Percentiles rank a stretch among this genome's conserved stretches.
phyloP scores from a whole-genome alignment of 2,329 filamentous ascomycete genomes.

The Exophiala alcalophila region DNA sequence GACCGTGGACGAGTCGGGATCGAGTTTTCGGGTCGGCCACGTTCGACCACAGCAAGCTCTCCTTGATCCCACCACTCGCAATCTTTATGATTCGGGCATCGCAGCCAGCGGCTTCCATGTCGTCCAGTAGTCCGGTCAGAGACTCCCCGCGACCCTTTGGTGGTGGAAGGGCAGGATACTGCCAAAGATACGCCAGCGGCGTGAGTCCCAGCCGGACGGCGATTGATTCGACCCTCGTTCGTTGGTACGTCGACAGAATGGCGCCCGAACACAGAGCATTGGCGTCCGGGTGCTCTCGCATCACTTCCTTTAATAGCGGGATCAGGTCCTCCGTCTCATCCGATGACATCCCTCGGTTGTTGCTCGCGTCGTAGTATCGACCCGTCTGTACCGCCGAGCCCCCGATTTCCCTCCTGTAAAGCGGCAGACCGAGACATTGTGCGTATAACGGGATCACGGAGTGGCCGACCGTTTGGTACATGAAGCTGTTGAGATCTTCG shows the following conservation, averaged over 20 bases:
- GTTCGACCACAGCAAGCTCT: constrained; percentile 74
- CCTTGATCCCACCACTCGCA: constrained; percentile 82
- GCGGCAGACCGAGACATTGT: constrained; percentile 71
- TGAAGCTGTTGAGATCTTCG: constrained; percentile 88
- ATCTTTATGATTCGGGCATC: constrained; percentile 95
- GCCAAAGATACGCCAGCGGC: constrained; percentile 87
- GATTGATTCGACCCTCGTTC: constrained; percentile 90
- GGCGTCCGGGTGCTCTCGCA: constrained; percentile 68
- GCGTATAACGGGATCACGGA: constrained; percentile 81
- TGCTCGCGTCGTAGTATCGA: constrained; percentile 62
- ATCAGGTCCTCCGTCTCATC: constrained; percentile 91
- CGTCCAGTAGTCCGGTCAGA: constrained; percentile 60
- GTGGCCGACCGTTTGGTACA: constrained; percentile 98
- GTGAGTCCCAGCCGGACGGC: constrained; percentile 77
- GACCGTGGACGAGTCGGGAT: constrained; percentile 47
- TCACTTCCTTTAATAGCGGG: constrained; percentile 67
- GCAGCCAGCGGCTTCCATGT: constrained; percentile 75
- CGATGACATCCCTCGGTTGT: constrained; percentile 6
- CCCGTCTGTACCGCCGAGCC: constrained; percentile 69
- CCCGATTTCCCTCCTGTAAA: constrained; percentile 75
- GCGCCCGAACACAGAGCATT: constrained; percentile 89
- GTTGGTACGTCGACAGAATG: constrained; percentile 92
- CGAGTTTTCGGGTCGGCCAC: constrained; percentile 59
- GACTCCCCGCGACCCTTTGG: constrained; percentile 34
- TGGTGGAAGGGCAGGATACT: constrained; percentile 71